Evolutionary conservation across 805 yeast genomes (phyloP).

Genomic region (Candida easanensis): DNA sequence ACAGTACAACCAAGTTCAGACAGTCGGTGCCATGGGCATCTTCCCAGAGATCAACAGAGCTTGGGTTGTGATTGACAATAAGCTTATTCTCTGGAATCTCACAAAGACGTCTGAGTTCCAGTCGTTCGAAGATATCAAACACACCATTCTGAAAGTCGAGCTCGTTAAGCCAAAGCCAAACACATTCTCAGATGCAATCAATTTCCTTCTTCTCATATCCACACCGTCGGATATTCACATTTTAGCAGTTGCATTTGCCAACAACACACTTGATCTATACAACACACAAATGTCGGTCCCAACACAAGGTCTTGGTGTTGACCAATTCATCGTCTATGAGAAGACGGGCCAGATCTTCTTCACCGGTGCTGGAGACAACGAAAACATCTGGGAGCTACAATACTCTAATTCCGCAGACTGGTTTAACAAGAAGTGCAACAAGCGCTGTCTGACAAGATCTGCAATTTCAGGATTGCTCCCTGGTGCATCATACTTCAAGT

Average conservation of each 20-base stretch:
- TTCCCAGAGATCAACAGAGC: conserved; percentile 77
- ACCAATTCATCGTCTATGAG: conserved; percentile 55
- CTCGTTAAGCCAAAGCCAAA: conserved; percentile 79
- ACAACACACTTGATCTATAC: conserved; percentile 60
- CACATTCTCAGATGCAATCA: conserved; percentile 76
- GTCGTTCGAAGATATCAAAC: conserved; percentile 78
- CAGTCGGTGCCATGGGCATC: conserved; percentile 75
- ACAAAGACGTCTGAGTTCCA: conserved; percentile 61
- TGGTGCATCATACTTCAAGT: conserved; percentile 35
- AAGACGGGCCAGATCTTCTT: conserved; percentile 79
- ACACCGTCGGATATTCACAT: conserved; percentile 79
- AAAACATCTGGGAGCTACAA: conserved; percentile 81
- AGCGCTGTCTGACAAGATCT: conserved; percentile 76
- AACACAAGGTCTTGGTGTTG: conserved; percentile 72
- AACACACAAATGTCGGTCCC: conserved; percentile 83
- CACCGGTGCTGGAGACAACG: conserved; percentile 74
- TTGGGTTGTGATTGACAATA: conserved; percentile 84
- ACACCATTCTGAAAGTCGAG: conserved; percentile 72
- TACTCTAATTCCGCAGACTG: conserved; percentile 83
- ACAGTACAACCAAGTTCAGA: conserved; percentile 64
- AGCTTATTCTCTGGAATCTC: conserved; percentile 83
- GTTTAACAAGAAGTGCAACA: conserved; percentile 80
- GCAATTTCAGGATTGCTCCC: conserved; percentile 51
- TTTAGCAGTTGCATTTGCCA: conserved; percentile 61
- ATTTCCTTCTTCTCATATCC: conserved; percentile 68